A percentile compares a stretch with the other conserved stretches of the same genome.
Evolutionary conservation across 179 eudicot genomes (phyloP).

Genomic region (Carnegiea gigantea): DNA sequence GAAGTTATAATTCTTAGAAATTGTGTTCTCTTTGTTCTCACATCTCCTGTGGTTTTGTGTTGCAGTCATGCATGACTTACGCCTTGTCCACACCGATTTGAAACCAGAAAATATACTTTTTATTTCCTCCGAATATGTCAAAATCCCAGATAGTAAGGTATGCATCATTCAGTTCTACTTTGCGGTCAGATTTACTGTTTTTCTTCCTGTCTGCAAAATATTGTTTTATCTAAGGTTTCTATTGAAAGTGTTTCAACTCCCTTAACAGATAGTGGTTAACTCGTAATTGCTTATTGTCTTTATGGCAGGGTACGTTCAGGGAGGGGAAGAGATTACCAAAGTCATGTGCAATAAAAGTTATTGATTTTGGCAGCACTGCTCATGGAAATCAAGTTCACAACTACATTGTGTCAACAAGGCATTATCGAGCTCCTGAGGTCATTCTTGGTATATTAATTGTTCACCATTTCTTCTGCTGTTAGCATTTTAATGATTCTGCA

Average conservation of each 20-base stretch:
- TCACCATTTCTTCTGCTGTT: background rate
- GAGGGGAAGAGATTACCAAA: conserved; percentile 54
- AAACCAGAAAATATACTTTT: conserved; percentile 66
- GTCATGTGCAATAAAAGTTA: conserved; percentile 55
- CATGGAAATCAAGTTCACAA: conserved; percentile 47
- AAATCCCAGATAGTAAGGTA: conserved; percentile 52
- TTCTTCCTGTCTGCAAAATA: background rate
- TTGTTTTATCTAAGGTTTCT: background rate
- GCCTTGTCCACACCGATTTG: conserved; percentile 62
- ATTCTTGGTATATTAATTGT: conserved; percentile 38
- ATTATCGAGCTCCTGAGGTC: conserved; percentile 55
- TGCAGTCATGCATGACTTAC: conserved; percentile 70
- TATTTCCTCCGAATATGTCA: conserved; percentile 55
- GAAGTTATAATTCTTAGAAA: background rate
- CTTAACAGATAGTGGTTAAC: background rate
- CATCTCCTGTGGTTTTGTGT: conserved; percentile 14
- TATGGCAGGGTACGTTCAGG: conserved; percentile 37
- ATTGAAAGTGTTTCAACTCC: background rate
- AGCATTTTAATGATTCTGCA: conserved; percentile 15
- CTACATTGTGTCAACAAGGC: conserved; percentile 52
- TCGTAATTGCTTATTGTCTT: conserved; percentile 15
- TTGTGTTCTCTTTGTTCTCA: conserved; percentile 19
- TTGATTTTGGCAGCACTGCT: conserved; percentile 55
- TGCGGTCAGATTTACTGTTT: background rate
- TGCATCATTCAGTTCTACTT: background rate